Evolutionary conservation across 2,329 filamentous ascomycete genomes (phyloP).

Genomic region (Anthostomella pinea): DNA sequence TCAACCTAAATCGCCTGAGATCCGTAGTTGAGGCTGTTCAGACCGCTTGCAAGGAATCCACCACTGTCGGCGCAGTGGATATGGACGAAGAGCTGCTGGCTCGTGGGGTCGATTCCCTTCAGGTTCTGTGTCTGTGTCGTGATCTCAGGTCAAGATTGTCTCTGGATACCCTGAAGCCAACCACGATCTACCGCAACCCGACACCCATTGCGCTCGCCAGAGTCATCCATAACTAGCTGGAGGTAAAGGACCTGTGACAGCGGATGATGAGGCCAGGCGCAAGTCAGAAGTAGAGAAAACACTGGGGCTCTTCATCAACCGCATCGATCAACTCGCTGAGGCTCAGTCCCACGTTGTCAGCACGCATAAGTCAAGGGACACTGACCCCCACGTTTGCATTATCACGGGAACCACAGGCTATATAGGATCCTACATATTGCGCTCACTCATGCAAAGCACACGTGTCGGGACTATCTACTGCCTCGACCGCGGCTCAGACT

Average conservation of each 20-base stretch:
- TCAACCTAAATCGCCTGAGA: neutral
- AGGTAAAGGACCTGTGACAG: neutral
- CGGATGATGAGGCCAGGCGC: neutral
- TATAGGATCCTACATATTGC: conserved; percentile 12
- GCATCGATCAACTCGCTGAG: neutral
- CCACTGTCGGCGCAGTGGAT: conserved; percentile 2
- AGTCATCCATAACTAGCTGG: conserved; percentile 4
- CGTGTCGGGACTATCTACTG: conserved; percentile 8
- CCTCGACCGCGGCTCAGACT: conserved; percentile 12
- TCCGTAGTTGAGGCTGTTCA: neutral
- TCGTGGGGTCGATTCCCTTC: conserved; percentile 8
- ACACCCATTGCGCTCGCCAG: conserved; percentile 5
- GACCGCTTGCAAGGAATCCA: neutral
- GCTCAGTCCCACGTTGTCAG: neutral
- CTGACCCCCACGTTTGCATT: conserved; percentile 2
- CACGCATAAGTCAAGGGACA: neutral
- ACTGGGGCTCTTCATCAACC: neutral
- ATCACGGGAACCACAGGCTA: conserved; percentile 13
- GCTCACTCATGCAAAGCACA: conserved; percentile 5
- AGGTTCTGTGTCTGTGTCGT: conserved; percentile 3
- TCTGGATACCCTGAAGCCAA: conserved; percentile 3
- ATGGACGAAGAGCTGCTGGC: conserved; percentile 1
- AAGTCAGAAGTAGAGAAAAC: neutral
- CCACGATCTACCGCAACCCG: conserved; percentile 10
- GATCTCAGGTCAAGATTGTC: conserved; percentile 2